Evolutionary conservation across 2,329 filamentous ascomycete genomes (phyloP), one percentile per base, ranked within the genome.

Genomic region (Cladosporium velox): DNA sequence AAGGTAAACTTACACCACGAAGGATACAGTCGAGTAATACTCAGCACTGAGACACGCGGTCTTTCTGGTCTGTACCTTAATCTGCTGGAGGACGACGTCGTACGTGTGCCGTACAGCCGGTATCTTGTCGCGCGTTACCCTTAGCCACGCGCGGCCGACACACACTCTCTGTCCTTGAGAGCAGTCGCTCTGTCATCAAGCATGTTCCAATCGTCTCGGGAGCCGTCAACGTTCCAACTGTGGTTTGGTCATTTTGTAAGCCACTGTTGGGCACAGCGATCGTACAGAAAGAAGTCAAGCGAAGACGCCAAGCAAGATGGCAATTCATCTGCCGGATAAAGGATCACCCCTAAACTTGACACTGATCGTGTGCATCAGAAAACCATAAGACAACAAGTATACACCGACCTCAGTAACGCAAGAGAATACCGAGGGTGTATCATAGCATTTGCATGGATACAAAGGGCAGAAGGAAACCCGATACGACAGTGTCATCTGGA

Each of bases 91-190:
- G 55, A 26, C 18, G 55, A 58, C 30, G 55, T 58, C 55, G 55
- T 34, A 15, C 34, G 8, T 34, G 55, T 58, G 55, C 55, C 55
- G 55, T 24, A 28, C 12, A 58, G n/a, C 55, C 55, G 55, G 55
- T 32, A 28, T 55, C 28, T 21, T 18, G 26, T 30, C 32, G 52
- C n/a, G 14, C 52, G n/a, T 34, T 5, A 18, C 52, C 52, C 52
- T 34, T 34, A 18, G 52, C 51, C 51, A 32, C 51, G 28, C 51
- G 15, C 51, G 28, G 51, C 28, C 28, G n/a, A 32, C 51, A n/a
- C 51, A 32, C n/a, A 14, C 32, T 55, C 18, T 18, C 18, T 18
- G 24, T 55, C 12, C 28, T 55, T 55, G n/a, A 24, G 8, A 6
- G n/a, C n/a, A 12, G 41, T 21, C 41, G n/a, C n/a, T 24, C 11